phyloP scores from a whole-genome alignment of 108 stramenopile species.

The Hondaea fermentalgiana region DNA sequence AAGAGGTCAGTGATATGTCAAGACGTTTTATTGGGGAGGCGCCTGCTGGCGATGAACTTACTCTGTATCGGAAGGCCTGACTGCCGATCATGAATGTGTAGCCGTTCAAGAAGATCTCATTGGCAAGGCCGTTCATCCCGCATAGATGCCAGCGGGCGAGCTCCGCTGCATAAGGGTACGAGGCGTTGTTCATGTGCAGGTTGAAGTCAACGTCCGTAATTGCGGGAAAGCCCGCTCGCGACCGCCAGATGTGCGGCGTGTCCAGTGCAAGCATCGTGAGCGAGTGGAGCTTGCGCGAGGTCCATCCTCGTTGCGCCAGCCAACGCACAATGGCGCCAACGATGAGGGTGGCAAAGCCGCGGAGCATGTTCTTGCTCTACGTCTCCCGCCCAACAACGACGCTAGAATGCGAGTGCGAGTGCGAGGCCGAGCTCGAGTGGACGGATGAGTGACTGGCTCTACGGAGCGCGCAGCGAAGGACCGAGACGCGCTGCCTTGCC shows the following conservation, averaged over 20 bases:
- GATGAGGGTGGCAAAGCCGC: not conserved
- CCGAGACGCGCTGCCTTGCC: too few species aligned
- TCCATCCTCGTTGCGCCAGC: not conserved
- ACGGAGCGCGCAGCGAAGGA: too few species aligned
- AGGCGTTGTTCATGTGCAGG: not conserved
- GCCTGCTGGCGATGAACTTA: not conserved
- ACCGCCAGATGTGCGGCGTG: not conserved
- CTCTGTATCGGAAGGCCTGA: not conserved
- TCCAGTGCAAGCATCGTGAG: not conserved
- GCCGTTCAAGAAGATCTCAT: not conserved
- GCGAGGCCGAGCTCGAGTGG: too few species aligned
- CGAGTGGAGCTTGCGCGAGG: not conserved
- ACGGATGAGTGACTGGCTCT: too few species aligned
- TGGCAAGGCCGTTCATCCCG: not conserved
- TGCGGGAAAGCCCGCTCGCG: not conserved
- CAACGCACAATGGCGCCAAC: not conserved
- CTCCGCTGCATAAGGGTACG: not conserved
- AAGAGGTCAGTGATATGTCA: too few species aligned
- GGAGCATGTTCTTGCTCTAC: not conserved
- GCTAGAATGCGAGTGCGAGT: too few species aligned
- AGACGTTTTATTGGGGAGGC: too few species aligned
- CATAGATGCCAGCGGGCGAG: not conserved
- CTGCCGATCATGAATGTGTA: not conserved
- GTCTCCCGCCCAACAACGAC: too few species aligned
- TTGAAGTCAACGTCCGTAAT: too few species aligned